phyloP scores from a whole-genome alignment of 257 asterid genomes.

The Solanum dulcamara region DNA sequence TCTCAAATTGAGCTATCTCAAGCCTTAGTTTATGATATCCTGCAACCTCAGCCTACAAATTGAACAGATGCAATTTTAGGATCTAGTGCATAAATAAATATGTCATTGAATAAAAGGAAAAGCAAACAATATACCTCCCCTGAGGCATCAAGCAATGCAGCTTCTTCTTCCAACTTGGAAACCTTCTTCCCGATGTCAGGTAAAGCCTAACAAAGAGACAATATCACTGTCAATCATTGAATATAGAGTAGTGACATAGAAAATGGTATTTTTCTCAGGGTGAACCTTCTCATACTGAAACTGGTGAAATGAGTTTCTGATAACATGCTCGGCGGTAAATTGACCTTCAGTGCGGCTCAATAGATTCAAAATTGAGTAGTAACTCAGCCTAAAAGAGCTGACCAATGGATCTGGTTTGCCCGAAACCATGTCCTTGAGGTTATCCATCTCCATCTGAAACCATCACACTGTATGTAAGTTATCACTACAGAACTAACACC shows the following conservation, averaged over 20 bases:
- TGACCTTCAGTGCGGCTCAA: conserved; percentile 98
- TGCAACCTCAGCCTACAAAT: conserved; percentile 67
- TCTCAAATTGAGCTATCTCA: conserved; percentile 68
- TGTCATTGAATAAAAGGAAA: background rate
- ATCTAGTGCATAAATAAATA: background rate
- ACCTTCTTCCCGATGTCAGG: conserved; percentile 81
- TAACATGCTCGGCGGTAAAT: conserved; percentile 96
- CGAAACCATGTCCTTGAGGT: conserved; percentile 89
- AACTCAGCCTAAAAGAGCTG: conserved; percentile 93
- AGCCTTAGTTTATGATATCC: conserved; percentile 75
- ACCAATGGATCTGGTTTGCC: conserved; percentile 95
- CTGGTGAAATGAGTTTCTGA: conserved; percentile 84
- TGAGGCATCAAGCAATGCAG: conserved; percentile 74
- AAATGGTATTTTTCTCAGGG: background rate
- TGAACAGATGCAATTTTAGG: conserved; percentile 8
- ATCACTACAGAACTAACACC: background rate
- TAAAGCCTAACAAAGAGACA: conserved; percentile 43
- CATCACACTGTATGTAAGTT: background rate
- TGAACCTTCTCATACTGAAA: conserved; percentile 90
- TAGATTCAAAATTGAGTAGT: conserved; percentile 82
- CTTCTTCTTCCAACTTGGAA: conserved; percentile 79
- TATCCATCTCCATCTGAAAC: conserved; percentile 85
- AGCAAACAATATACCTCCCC: conserved; percentile 53
- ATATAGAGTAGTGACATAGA: background rate
- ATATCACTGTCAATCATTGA: conserved; percentile 8